Base-by-base conservation (phyloP, 805 yeast species). In the Candida taoyuanica region DNA sequence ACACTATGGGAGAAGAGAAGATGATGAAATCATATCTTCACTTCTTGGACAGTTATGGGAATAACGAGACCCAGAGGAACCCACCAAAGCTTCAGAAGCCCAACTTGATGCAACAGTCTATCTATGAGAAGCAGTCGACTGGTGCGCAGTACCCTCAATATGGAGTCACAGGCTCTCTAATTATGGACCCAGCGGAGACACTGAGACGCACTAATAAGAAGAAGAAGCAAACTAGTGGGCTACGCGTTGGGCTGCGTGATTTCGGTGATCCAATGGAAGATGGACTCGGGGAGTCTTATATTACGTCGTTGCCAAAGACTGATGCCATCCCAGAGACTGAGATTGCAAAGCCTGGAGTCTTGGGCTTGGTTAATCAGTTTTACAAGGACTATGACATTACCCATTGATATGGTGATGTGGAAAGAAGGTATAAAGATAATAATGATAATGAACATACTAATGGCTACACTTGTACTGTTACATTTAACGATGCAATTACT, bases 1-100 rank as follows among this genome's bases (percentile, higher is more conserved):
- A 72, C 45, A 68, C 69, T 40, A 50, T 70, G 2, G 69, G 75
- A 0, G 76, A 76, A 40, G 93, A 88, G 52, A 89, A 91, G 57
- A 89, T 91, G 96, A 76, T 86, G 63, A 86, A 86, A 51, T 86
- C 96, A 1, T 89, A 87, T 58, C 67, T 89, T 63, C 81, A 87
- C 58, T 89, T 89, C 56, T 64, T 88, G 51, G 95, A 88, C 53
- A 85, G 88, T 50, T 88, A 88, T 60, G 89, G 80, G 5, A 67
- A 67, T 39, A 61, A 55, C 29, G 63, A 58, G 20, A 62, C 70
- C 20, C 64, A 46, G 24, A 42, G 55, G 14, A 50, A 52, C 32
- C 52, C 52, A 6, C 44, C 39, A 28, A 28, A 31, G 23, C 5
- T 37, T 16, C 25, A 24, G 8, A 31, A 28, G 37, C 34, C 29